Evolutionary conservation across 306 rosid genomes (phyloP).

Genomic region (Purshia tridentata): DNA sequence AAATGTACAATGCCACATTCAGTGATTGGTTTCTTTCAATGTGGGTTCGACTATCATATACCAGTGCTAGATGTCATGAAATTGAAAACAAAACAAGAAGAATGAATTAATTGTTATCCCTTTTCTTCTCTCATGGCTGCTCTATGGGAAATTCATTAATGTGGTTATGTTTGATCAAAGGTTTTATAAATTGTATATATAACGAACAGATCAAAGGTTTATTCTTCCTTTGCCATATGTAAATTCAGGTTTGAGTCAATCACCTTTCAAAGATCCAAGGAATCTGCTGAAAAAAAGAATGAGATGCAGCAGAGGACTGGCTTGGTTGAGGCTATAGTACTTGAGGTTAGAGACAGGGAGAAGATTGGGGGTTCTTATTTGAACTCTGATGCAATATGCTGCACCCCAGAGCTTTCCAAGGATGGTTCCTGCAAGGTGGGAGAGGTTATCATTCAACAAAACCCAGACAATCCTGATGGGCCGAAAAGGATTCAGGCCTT

Average conservation of each 20-base stretch:
- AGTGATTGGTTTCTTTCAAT: not conserved
- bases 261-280: conserved; percentile 54
- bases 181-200: not conserved
- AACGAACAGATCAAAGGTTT: conserved; percentile 21
- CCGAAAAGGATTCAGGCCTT: conserved; percentile 63
- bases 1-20: not conserved
- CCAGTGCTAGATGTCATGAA: not conserved
- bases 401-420: conserved; percentile 67
- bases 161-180: conserved; percentile 3
- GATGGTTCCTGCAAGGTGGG: conserved; percentile 69
- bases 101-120: not conserved
- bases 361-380: conserved; percentile 64
- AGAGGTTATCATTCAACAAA: conserved; percentile 63
- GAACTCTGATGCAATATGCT: conserved; percentile 64
- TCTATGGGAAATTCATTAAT: not conserved
- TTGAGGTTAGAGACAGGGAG: conserved; percentile 56
- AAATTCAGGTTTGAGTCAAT: conserved; percentile 64
- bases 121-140: conserved; percentile 15
- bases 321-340: conserved; percentile 65
- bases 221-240: conserved; percentile 20
- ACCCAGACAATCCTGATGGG: conserved; percentile 44
- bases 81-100: not conserved
- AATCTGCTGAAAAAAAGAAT: conserved; percentile 52
- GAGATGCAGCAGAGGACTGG: conserved; percentile 71
- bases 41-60: conserved; percentile 1